Conservation (phyloP, 2,329 filamentous ascomycete genomes). For the Trichoderma gracile region DNA sequence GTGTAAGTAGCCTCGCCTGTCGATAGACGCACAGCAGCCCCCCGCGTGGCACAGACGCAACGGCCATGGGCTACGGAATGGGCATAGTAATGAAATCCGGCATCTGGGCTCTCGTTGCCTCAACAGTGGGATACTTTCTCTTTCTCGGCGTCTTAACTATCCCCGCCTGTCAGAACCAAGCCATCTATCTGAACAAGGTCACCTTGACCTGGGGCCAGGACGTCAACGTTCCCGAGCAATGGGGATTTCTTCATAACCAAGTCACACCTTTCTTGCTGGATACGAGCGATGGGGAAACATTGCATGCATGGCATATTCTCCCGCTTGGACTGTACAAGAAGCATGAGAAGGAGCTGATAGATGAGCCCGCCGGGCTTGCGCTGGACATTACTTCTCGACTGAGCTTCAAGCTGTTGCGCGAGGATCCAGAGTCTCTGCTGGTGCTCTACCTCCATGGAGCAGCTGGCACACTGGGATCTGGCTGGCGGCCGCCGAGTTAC, state of each 20-base stretch:
- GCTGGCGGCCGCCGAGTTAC: neutral
- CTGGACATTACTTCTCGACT: neutral
- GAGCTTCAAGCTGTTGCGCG: neutral
- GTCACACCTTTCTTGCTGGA: neutral
- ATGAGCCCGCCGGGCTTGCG: neutral
- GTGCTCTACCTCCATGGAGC: neutral
- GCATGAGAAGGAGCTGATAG: neutral
- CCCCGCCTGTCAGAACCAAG: neutral
- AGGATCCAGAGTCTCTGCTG: neutral
- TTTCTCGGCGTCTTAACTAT: neutral
- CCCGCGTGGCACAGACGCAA: neutral
- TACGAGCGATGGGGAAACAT: neutral
- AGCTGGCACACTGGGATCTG: neutral
- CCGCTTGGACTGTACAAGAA: neutral
- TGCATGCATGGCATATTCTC: neutral
- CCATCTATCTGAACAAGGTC: neutral
- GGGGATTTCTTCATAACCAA: neutral
- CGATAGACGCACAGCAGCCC: neutral
- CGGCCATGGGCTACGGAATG: neutral
- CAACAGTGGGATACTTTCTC: neutral
- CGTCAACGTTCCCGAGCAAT: neutral
- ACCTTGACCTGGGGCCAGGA: constrained; percentile 1
- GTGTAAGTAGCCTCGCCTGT: too few relatives aligned
- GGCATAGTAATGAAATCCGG: neutral
- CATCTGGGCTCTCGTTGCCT: neutral